A percentile compares a stretch with the other conserved stretches of the same genome.
Evolutionary conservation across 2,329 filamentous ascomycete species (phyloP).

Genomic region (Dendryphion nanum): DNA sequence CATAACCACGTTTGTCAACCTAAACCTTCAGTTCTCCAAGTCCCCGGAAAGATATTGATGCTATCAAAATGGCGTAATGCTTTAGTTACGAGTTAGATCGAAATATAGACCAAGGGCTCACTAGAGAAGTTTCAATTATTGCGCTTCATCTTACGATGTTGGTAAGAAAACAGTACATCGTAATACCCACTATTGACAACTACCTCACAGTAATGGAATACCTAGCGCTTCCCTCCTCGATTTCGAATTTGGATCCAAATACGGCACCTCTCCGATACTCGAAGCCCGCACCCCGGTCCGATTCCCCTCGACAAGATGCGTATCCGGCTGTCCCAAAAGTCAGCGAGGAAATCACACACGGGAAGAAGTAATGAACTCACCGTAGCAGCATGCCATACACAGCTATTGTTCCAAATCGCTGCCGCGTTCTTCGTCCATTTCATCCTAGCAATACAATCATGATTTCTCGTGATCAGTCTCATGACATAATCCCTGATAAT

Average conservation of each 20-base stretch:
- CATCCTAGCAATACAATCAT: slow-evolving; percentile 42
- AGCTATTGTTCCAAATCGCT: slow-evolving; percentile 43
- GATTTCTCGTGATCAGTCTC: slow-evolving; percentile 39
- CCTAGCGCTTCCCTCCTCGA: slow-evolving; percentile 22
- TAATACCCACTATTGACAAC: too few species aligned
- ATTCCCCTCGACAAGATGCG: slow-evolving; percentile 17
- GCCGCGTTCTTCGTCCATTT: slow-evolving; percentile 40
- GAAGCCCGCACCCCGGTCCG: slow-evolving; percentile 38
- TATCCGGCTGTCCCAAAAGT: slow-evolving; percentile 13
- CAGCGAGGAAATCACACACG: not conserved
- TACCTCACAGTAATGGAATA: slow-evolving; percentile 9
- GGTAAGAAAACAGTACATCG: too few species aligned
- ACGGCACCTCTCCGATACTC: slow-evolving; percentile 41
- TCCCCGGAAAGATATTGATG: too few species aligned
- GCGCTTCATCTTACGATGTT: too few species aligned
- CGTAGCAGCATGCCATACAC: slow-evolving; percentile 28
- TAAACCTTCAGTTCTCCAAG: too few species aligned
- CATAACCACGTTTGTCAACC: too few species aligned
- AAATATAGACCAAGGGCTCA: too few species aligned
- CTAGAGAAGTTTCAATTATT: too few species aligned
- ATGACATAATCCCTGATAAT: slow-evolving; percentile 40
- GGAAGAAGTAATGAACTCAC: slow-evolving; percentile 6
- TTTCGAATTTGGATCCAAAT: slow-evolving; percentile 35
- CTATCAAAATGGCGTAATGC: too few species aligned
- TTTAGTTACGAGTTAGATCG: too few species aligned